Conservation (phyloP, 352 stramenopile genomes). For the Phytophthora idaei region DNA sequence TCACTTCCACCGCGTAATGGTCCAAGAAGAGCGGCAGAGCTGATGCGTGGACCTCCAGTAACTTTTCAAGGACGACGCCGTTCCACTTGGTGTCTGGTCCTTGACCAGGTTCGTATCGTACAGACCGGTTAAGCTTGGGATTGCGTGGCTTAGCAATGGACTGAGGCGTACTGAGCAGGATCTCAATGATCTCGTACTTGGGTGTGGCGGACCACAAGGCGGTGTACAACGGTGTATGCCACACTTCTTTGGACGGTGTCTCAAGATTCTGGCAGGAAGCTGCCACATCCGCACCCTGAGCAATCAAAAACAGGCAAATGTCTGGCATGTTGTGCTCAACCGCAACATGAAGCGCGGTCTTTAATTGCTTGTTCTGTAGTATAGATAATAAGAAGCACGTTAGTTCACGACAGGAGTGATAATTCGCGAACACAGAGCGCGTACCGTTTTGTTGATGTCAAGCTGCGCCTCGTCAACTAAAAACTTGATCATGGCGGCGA, state of each 20-base stretch:
- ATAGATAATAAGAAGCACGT: not conserved
- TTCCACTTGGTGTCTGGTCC: conserved; percentile 52
- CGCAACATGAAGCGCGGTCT: conserved; percentile 53
- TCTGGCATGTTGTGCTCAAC: conserved; percentile 47
- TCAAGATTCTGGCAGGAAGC: conserved; percentile 50
- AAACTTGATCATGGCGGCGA: conserved; percentile 44
- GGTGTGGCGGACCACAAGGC: conserved; percentile 42
- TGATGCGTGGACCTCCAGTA: conserved; percentile 46
- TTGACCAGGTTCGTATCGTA: conserved; percentile 31
- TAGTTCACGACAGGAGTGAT: not conserved
- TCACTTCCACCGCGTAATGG: conserved; percentile 52
- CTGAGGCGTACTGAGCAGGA: conserved; percentile 48
- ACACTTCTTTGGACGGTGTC: conserved; percentile 36
- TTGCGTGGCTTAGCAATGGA: conserved; percentile 52
- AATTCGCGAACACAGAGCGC: not conserved
- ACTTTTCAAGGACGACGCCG: conserved; percentile 39
- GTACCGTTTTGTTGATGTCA: conserved; percentile 49
- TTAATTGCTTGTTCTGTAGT: conserved; percentile 53
- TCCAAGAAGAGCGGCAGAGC: conserved; percentile 52
- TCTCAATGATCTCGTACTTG: conserved; percentile 54
- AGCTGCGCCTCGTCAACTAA: conserved; percentile 41
- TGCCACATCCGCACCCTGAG: conserved; percentile 46
- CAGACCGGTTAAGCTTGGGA: conserved; percentile 38
- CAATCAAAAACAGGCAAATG: conserved; percentile 48
- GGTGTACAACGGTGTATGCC: conserved; percentile 54